These are phyloP conservation scores for Xylaria bambusicola DNA, from an alignment of 495 filamentous ascomycete species.

Conservation along the genomic window DNA sequence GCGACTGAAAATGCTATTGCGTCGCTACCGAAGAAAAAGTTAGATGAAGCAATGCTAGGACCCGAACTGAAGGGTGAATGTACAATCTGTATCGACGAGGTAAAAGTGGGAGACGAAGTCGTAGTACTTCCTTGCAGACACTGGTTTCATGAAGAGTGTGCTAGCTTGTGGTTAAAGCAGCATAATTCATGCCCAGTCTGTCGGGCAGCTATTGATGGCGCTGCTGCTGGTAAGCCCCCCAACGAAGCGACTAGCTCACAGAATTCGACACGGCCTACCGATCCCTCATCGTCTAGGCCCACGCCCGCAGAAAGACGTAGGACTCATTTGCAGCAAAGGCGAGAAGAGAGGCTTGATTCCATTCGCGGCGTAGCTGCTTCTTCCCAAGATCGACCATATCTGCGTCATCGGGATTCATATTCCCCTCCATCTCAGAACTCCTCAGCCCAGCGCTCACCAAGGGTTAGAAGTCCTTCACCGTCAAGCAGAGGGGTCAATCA, in stretches of 20 bases:
- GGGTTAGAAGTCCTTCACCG: conserved; percentile 32
- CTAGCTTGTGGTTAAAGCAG: conserved; percentile 77
- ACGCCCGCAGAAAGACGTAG: conserved; percentile 18
- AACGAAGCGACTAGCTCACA: conserved; percentile 19
- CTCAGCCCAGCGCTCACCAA: conserved; percentile 17
- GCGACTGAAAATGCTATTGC: conserved; percentile 74
- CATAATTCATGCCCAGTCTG: conserved; percentile 93
- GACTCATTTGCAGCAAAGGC: conserved; percentile 18
- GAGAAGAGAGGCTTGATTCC: conserved; percentile 29
- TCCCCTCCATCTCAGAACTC: conserved; percentile 22
- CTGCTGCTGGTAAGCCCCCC: conserved; percentile 24
- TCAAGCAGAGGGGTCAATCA: conserved; percentile 24
- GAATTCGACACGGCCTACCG: conserved; percentile 4
- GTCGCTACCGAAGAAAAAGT: conserved; percentile 66
- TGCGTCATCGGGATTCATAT: conserved; percentile 20
- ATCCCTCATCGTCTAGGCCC: conserved; percentile 14
- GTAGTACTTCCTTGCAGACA: conserved; percentile 83
- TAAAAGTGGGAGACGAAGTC: conserved; percentile 73
- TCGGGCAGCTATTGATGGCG: conserved; percentile 66
- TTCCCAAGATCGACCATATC: conserved; percentile 8
- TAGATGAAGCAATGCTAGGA: conserved; percentile 67
- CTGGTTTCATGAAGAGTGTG: conserved; percentile 85
- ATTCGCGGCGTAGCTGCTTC: conserved; percentile 20
- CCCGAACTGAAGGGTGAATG: conserved; percentile 69
- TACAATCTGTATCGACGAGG: conserved; percentile 90